phyloP scores from a whole-genome alignment of 2,329 filamentous ascomycete genomes.

The Fusarium euwallaceae region DNA sequence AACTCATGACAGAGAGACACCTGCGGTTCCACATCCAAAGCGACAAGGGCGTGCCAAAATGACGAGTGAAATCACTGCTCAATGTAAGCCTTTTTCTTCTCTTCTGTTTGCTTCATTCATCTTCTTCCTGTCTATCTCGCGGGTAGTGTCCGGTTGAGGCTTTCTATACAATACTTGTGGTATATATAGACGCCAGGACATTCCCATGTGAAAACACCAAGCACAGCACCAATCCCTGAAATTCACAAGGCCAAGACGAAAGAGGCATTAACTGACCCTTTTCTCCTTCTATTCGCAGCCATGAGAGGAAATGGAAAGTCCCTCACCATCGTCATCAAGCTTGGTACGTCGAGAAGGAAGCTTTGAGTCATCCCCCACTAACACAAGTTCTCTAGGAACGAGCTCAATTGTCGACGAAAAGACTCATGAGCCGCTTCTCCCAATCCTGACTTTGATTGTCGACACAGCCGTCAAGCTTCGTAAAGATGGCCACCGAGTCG shows the following conservation, averaged over 20 bases:
- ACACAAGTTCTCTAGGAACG: conserved; percentile 77
- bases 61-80: conserved; percentile 44
- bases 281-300: conserved; percentile 53
- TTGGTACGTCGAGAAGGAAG: conserved; percentile 69
- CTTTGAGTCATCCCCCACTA: conserved; percentile 32
- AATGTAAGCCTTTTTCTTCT: conserved; percentile 40
- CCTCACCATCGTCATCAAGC: conserved; percentile 81
- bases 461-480: conserved; percentile 90
- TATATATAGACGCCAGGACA: conserved; percentile 7
- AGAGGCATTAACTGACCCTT: conserved; percentile 65
- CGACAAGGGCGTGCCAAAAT: conserved; percentile 45
- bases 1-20: conserved; percentile 42
- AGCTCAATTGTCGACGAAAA: conserved; percentile 99
- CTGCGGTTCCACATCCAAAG: conserved; percentile 43
- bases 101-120: conserved; percentile 28
- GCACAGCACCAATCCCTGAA: conserved; percentile 6
- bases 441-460: conserved; percentile 91
- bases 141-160: conserved; percentile 24
- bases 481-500: conserved; percentile 92
- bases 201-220: conserved; percentile 26
- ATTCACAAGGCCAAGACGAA: neutral
- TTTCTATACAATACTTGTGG: conserved; percentile 26
- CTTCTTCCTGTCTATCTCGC: conserved; percentile 17
- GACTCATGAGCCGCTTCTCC: conserved; percentile 92
- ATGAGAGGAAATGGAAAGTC: conserved; percentile 72